A percentile compares a stretch with the other conserved stretches of the same genome.
Evolutionary conservation across 495 filamentous ascomycete species (phyloP).

Genomic region (Penicillium crystallinum): DNA sequence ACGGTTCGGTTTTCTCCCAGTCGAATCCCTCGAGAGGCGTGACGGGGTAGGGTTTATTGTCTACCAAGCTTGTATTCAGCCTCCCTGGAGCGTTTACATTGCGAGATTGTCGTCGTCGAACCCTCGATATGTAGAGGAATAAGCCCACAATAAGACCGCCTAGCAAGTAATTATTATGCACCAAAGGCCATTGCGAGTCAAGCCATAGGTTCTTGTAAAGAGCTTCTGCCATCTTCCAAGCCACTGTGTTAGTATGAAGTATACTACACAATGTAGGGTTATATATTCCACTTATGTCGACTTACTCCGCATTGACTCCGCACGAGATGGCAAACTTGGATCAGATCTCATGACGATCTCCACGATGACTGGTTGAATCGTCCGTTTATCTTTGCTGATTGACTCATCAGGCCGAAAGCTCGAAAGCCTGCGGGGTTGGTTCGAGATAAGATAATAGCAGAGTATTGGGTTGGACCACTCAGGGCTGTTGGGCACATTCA

Average conservation of each 20-base stretch:
- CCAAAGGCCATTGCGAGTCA: background rate
- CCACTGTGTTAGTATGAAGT: background rate
- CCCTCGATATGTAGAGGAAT: background rate
- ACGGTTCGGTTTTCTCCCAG: constrained; percentile 53
- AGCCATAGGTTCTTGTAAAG: background rate
- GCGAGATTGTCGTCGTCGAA: background rate
- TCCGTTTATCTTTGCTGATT: constrained; percentile 1
- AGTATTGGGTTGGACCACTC: background rate
- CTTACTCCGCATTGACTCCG: constrained; percentile 8
- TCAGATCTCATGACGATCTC: constrained; percentile 1
- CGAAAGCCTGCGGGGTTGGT: background rate
- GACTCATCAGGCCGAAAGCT: background rate
- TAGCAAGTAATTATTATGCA: background rate
- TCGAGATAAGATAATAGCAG: background rate
- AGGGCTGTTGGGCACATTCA: too few relatives aligned
- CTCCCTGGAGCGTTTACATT: background rate
- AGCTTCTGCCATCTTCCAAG: background rate
- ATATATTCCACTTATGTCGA: background rate
- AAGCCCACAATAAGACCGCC: background rate
- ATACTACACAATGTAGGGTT: background rate
- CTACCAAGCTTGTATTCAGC: background rate
- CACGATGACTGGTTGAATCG: constrained; percentile 5
- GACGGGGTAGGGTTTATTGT: constrained; percentile 29
- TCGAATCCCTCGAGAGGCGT: constrained; percentile 54
- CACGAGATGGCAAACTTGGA: background rate